Percentiles rank a stretch among this genome's conserved stretches.
These are phyloP conservation scores for Hippophae tibetana DNA, from an alignment of 306 rosid species.

Conservation along the genomic window DNA sequence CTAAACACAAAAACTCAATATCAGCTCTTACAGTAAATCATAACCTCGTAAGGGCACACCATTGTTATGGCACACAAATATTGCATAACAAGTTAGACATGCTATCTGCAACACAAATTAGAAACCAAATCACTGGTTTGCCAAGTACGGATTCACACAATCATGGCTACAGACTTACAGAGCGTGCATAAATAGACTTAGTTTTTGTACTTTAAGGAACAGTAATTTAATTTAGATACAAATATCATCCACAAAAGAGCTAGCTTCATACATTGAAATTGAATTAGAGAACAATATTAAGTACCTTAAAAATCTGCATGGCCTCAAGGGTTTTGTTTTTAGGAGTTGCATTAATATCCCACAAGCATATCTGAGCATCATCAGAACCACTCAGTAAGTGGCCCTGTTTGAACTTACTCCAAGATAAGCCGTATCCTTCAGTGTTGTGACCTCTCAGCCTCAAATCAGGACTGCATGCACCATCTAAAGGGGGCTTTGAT, in stretches of 20 bases:
- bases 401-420: slow-evolving; percentile 93
- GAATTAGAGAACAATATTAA: background rate
- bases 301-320: slow-evolving; percentile 77
- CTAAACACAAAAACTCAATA: background rate
- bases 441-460: slow-evolving; percentile 87
- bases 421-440: slow-evolving; percentile 92
- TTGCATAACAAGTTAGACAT: too few species aligned
- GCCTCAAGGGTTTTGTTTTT: slow-evolving; percentile 77
- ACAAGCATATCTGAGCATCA: slow-evolving; percentile 96
- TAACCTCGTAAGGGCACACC: too few species aligned
- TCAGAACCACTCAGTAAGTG: slow-evolving; percentile 95
- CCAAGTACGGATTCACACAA: too few species aligned
- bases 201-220: too few species aligned
- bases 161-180: too few species aligned
- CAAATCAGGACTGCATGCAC: slow-evolving; percentile 88
- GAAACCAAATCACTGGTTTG: too few species aligned
- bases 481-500: slow-evolving; percentile 93
- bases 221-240: too few species aligned
- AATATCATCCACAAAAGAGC: too few species aligned
- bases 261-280: too few species aligned
- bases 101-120: too few species aligned
- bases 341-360: slow-evolving; percentile 83
- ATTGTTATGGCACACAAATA: too few species aligned
- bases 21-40: background rate
- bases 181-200: too few species aligned